Base-by-base conservation (phyloP, 345 rosid genomes). In the Turritis glabra region DNA sequence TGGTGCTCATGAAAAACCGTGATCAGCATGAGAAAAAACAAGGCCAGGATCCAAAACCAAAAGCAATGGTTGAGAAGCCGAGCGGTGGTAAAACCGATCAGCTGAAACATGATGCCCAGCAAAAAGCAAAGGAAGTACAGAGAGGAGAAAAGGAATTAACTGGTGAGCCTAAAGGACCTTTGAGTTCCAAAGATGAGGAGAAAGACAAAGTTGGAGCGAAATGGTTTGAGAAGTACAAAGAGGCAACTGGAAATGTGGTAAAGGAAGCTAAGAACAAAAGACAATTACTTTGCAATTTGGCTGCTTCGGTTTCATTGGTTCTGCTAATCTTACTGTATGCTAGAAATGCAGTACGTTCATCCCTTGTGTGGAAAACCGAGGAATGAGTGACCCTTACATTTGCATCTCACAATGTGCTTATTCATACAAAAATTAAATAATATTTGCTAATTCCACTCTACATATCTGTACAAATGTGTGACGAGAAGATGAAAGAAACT, bases 251-350 rank as follows among this genome's bases (percentile, higher is more conserved):
- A 66, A 78, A 72, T 26, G 40, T 68, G 75, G 81, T 78, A 9
- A 73, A 35, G 78, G 81, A 78, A 33, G 78, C 74, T 43, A 78
- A 78, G 70, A 78, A 55, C 74, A 78, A 78, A 73, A 54, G 61
- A 38, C 58, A 78, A 30, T 43, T 73, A 72, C 21, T 78, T 26
- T 72, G 81, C 77, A 78, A 78, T 68, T 27, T 78, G 75, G 78
- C 73, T 52, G 81, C 74, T 66, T 69, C 77, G 30, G 12, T 78
- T 55, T 13, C n/a, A n/a, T 67, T 78, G 75, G 71, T 78, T 61
- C 44, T 78, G 41, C 52, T 78, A 22, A 73, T 78, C 30, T 47
- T 73, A 61, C 71, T 78, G 22, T 78, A 78, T 68, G 78, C 71
- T 54, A 73, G 75, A 62, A 73, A 78, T 44, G 78, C 78, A 73